Conservation (phyloP, 257 asterid species). For the Vinca minor region DNA sequence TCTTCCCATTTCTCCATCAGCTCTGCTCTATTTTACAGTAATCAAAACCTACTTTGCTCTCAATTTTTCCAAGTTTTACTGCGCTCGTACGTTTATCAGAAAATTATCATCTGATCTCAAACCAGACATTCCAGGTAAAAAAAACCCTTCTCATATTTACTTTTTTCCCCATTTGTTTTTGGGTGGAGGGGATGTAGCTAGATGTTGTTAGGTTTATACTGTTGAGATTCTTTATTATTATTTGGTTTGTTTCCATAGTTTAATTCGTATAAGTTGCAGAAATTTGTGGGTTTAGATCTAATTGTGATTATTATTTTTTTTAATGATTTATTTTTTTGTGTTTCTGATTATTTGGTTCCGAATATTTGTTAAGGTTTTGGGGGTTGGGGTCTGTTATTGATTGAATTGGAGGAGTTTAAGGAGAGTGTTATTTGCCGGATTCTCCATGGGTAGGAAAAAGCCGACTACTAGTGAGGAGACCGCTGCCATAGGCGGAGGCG, state of each 20-base stretch:
- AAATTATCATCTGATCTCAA: not conserved
- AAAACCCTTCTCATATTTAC: not conserved
- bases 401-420: not conserved
- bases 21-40: not conserved
- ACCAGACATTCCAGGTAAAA: not conserved
- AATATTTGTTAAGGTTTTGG: slow-evolving; percentile 1
- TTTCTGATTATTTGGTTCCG: slow-evolving; percentile 7
- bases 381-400: not conserved
- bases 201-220: no score
- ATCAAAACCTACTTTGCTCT: not conserved
- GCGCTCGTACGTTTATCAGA: not conserved
- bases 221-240: no score
- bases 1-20: not conserved
- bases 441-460: slow-evolving; percentile 79
- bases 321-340: not conserved
- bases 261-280: not conserved
- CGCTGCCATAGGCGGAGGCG: slow-evolving; percentile 45
- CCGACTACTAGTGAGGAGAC: slow-evolving; percentile 47
- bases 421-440: slow-evolving; percentile 27
- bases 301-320: not conserved
- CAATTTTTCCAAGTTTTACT: not conserved
- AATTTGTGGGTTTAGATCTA: not conserved
- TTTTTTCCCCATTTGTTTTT: not conserved
- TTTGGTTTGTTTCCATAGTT: no score
- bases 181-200: no score